A percentile compares a stretch with the other conserved stretches of the same genome.
Conservation (phyloP, 78 protist species). For the Dictyostelium brefeldianum region DNA sequence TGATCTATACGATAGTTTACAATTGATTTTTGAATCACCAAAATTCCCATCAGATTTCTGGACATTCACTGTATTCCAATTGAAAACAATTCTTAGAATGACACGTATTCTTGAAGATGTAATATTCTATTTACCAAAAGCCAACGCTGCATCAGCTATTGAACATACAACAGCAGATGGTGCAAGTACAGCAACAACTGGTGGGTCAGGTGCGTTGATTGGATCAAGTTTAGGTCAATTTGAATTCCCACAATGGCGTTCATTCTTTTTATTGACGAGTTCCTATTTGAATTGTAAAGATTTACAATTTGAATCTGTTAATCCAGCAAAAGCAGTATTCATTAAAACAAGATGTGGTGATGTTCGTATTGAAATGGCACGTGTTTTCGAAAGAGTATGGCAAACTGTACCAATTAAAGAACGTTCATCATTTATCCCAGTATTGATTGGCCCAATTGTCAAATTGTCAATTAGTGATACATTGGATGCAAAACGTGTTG, state of each 20-base stretch:
- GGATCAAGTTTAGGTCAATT: constrained; percentile 6
- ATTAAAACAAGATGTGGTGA: constrained; percentile 77
- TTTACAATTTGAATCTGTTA: constrained; percentile 71
- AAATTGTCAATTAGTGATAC: constrained; percentile 64
- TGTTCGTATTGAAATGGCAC: constrained; percentile 77
- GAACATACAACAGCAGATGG: neutral
- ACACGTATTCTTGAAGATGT: constrained; percentile 74
- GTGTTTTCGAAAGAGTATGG: constrained; percentile 77
- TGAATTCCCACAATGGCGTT: constrained; percentile 55
- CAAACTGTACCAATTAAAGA: constrained; percentile 63
- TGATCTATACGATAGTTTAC: constrained; percentile 51
- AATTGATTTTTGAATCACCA: constrained; percentile 54
- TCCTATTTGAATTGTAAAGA: constrained; percentile 72
- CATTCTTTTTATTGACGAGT: constrained; percentile 71
- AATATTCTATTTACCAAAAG: constrained; percentile 21
- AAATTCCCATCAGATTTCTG: constrained; percentile 79
- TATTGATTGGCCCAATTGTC: constrained; percentile 40
- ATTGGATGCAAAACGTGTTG: constrained; percentile 69
- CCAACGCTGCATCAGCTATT: neutral
- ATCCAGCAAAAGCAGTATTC: constrained; percentile 76
- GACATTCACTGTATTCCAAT: constrained; percentile 77
- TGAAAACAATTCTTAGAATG: constrained; percentile 69
- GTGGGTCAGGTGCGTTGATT: neutral
- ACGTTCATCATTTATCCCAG: constrained; percentile 51
- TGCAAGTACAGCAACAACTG: constrained; percentile 5